phyloP scores from a whole-genome alignment of 129 eudicot genomes.

The Saposhnikovia divaricata region DNA sequence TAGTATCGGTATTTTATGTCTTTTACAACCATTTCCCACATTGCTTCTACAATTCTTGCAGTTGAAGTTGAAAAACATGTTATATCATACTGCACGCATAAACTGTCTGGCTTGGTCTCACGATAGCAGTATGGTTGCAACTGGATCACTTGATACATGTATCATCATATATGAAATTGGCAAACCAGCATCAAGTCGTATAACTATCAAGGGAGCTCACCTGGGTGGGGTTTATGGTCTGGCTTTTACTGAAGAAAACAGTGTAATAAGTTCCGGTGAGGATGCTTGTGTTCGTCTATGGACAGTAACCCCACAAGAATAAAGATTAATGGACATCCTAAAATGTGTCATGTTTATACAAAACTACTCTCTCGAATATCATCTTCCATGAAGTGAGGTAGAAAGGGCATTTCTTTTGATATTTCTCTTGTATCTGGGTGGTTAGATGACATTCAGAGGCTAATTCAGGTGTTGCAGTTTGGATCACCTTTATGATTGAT shows the following conservation, averaged over 20 bases:
- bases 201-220: constrained; percentile 84
- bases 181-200: constrained; percentile 75
- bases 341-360: constrained; percentile 11
- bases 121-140: constrained; percentile 79
- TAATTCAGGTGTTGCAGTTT: background rate
- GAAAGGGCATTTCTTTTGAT: background rate
- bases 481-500: background rate
- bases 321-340: constrained; percentile 10
- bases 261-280: constrained; percentile 79
- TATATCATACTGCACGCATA: constrained; percentile 81
- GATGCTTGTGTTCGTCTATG: constrained; percentile 87
- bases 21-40: background rate
- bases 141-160: constrained; percentile 88
- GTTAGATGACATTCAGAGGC: background rate
- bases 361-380: background rate
- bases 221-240: constrained; percentile 91
- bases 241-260: constrained; percentile 55
- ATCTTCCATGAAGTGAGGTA: background rate
- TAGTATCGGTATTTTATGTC: background rate
- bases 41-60: constrained; percentile 8
- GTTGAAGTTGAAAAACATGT: constrained; percentile 93
- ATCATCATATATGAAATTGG: constrained; percentile 72
- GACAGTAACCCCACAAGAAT: constrained; percentile 50
- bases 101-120: constrained; percentile 97
- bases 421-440: background rate